These are phyloP conservation scores for Stagonosporopsis chrysanthemi DNA, from an alignment of 2,329 filamentous ascomycete genomes.

Conservation along the genomic window DNA sequence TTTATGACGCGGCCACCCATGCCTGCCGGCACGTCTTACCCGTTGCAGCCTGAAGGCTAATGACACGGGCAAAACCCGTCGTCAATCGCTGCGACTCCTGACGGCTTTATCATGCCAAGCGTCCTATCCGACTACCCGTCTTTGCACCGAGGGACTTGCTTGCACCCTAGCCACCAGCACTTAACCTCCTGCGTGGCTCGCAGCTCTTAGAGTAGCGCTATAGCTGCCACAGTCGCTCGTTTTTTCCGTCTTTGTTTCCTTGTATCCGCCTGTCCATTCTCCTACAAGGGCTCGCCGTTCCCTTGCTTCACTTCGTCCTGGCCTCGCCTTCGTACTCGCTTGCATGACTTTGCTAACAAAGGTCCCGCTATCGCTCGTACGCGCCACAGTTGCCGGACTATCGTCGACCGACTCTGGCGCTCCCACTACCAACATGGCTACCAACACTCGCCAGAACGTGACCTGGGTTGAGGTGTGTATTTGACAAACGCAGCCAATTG, in stretches of 20 bases:
- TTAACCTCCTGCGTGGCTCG: conserved; percentile 35
- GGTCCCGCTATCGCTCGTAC: conserved; percentile 34
- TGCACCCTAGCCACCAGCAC: conserved; percentile 33
- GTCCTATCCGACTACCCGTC: conserved; percentile 42
- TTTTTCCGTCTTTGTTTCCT: conserved; percentile 22
- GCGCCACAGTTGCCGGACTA: conserved; percentile 34
- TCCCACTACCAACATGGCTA: conserved; percentile 32
- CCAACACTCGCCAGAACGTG: conserved; percentile 47
- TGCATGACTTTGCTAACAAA: conserved; percentile 40
- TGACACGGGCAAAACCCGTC: conserved; percentile 24
- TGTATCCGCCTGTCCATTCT: conserved; percentile 6
- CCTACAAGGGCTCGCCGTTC: conserved; percentile 15
- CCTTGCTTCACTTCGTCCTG: conserved; percentile 7
- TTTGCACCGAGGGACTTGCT: conserved; percentile 43
- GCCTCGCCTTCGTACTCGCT: conserved; percentile 18
- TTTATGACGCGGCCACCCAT: conserved; percentile 41
- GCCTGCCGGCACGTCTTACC: conserved; percentile 33
- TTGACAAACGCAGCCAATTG: too few species aligned
- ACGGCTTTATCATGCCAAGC: conserved; percentile 40
- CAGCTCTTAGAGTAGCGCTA: conserved; percentile 34
- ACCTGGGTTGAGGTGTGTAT: conserved; percentile 53
- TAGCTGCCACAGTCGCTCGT: conserved; percentile 34
- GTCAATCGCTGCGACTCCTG: conserved; percentile 31
- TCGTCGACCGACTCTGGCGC: conserved; percentile 19
- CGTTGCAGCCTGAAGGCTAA: conserved; percentile 29